phyloP scores from a whole-genome alignment of 306 rosid species.

The Prunus mume region DNA sequence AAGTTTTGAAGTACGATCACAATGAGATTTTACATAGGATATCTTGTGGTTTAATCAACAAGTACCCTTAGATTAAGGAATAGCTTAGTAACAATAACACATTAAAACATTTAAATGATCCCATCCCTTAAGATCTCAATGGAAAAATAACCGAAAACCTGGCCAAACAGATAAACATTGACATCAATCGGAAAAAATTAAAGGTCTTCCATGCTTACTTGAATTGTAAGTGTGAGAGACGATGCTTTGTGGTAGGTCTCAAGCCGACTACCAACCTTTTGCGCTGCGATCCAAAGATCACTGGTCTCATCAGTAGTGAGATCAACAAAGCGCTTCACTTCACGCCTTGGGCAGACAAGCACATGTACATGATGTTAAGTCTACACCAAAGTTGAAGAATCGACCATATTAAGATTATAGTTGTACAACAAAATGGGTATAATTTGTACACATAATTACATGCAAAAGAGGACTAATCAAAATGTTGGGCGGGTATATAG shows the following conservation, averaged over 20 bases:
- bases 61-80: background rate
- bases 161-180: background rate
- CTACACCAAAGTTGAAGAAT: constrained; percentile 22
- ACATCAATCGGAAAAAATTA: background rate
- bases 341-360: constrained; percentile 92
- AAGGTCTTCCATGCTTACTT: constrained; percentile 47
- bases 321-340: constrained; percentile 81
- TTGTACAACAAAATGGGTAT: constrained; percentile 4
- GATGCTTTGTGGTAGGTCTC: constrained; percentile 80
- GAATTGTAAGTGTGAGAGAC: constrained; percentile 75
- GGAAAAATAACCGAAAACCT: background rate
- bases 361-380: constrained; percentile 80
- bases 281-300: constrained; percentile 90
- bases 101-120: background rate
- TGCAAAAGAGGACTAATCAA: background rate
- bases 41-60: background rate
- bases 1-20: background rate
- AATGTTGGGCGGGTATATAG: background rate
- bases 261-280: constrained; percentile 67
- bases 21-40: constrained; percentile 1
- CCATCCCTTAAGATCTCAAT: background rate
- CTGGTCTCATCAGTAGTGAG: constrained; percentile 80
- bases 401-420: background rate
- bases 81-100: background rate
- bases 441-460: background rate